phyloP scores from a whole-genome alignment of 306 rosid genomes.

The Luffa aegyptiaca region DNA sequence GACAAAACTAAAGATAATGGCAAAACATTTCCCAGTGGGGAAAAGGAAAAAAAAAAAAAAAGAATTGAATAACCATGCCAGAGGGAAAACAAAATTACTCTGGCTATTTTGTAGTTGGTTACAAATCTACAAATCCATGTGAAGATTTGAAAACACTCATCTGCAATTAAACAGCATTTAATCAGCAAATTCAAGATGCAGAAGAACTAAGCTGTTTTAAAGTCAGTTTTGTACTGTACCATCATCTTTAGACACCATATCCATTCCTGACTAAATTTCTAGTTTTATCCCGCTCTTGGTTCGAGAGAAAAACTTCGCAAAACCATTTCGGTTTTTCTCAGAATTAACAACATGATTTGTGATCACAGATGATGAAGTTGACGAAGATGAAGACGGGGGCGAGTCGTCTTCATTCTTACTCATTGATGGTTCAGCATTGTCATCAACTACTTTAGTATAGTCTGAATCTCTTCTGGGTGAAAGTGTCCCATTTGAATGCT shows the following conservation, averaged over 20 bases:
- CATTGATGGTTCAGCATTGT: conserved; percentile 20
- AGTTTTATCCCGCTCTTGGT: conserved; percentile 77
- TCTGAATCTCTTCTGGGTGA: conserved; percentile 58
- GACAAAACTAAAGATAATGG: neutral
- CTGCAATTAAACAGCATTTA: neutral
- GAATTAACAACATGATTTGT: conserved; percentile 39
- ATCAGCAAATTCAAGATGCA: conserved; percentile 10
- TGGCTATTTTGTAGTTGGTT: neutral
- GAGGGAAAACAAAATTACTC: conserved; percentile 9
- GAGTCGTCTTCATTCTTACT: conserved; percentile 37
- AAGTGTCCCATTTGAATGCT: conserved; percentile 50
- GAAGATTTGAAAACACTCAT: neutral
- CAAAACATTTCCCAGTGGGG: too few relatives aligned
- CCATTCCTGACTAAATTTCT: conserved; percentile 10
- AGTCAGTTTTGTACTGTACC: neutral
- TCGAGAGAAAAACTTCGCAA: conserved; percentile 83
- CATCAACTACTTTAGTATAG: conserved; percentile 31
- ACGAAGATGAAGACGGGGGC: conserved; percentile 34
- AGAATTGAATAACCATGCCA: neutral
- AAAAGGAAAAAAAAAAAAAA: too few relatives aligned
- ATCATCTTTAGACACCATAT: neutral
- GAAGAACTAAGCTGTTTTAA: conserved; percentile 23
- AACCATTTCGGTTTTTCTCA: conserved; percentile 76
- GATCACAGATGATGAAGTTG: conserved; percentile 29
- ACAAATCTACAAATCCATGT: neutral